phyloP scores from a whole-genome alignment of 1,139 yeast genomes.

The Zygoascus hellenicus region DNA sequence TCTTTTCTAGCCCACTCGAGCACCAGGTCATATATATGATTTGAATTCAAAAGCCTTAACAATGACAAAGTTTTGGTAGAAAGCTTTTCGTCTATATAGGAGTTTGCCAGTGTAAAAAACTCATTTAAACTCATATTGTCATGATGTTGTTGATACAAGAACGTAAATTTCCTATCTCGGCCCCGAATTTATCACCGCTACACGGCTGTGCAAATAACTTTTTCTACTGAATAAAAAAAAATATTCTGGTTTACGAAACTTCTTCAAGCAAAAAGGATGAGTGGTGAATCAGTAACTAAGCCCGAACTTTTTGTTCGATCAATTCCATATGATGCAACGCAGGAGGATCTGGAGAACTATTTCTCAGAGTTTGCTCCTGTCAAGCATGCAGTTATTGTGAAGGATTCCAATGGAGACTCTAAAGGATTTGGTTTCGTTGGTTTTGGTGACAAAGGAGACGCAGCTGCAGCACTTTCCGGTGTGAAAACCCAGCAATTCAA shows the following conservation, averaged over 20 bases:
- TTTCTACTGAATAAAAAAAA: background rate
- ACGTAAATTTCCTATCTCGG: too few species aligned
- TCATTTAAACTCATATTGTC: background rate
- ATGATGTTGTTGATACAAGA: too few species aligned
- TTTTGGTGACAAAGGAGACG: constrained; percentile 80
- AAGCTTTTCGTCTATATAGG: constrained; percentile 3
- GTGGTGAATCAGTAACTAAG: background rate
- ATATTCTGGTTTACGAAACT: background rate
- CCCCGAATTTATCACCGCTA: background rate
- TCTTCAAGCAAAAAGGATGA: too few species aligned
- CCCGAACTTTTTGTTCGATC: constrained; percentile 67
- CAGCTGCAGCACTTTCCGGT: constrained; percentile 64
- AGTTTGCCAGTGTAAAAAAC: background rate
- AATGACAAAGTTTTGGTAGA: background rate
- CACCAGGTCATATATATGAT: constrained; percentile 5
- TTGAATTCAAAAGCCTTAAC: background rate
- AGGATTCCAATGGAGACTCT: constrained; percentile 61
- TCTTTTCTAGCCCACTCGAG: background rate
- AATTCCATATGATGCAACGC: constrained; percentile 73
- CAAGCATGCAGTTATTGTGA: constrained; percentile 89
- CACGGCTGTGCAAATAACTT: constrained; percentile 6
- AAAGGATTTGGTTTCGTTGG: constrained; percentile 96
- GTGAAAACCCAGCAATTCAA: constrained; percentile 64
- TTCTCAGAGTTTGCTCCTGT: constrained; percentile 93
- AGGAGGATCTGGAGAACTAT: constrained; percentile 72